Base-by-base conservation (phyloP, 108 stramenopile species). In the Skeletonema tropicum region DNA sequence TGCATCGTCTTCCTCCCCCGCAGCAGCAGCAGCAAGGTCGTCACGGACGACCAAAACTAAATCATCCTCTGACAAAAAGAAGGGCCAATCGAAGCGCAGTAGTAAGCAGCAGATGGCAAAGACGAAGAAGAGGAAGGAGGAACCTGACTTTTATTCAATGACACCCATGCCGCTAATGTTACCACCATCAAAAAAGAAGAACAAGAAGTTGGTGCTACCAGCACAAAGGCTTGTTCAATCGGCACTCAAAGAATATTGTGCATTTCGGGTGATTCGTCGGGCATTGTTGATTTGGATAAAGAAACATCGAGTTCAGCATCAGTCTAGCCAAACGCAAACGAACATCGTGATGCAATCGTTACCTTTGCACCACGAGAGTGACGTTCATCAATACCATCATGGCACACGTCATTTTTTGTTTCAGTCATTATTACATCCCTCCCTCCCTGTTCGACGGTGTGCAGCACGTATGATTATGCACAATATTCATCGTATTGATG, bases 351-450 rank as follows among this genome's bases (percentile, higher is more conserved):
- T 49, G 48, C n/a, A 55, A 23, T 23, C 52, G 7, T 55, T 55
- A 11, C 23, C 52, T 23, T 7, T 1, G 1, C 10, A 55, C 23
- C 9, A 55, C 42, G 30, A 57, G 60, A 31, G 9, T 49, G 49
- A 61, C 15, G 36, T 66, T 71, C n/a, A n/a, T 36, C 38, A 14
- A 0, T 36, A 58, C 12, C 33, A 64, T 39, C 57, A 68, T 45
- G 77, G 77, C 14, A 79, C 77, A n/a, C 49, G 38, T 42, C 79
- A 80, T 68, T 80, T 80, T 42, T 41, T 80, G 42, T 69, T 80
- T 39, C 79, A 67, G 45, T 73, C 71, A 5, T 57, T 80, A 55
- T 64, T 73, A 0, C 79, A 80, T 64, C 68, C 71, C 25, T 80
- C 79, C 9, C 39, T 80, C 3, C 66, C 29, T 23, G 72, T 80